These are phyloP conservation scores for Goffeauzyma gilvescens DNA, from an alignment of 768 basidiomycete genomes.

Conservation along the genomic window DNA sequence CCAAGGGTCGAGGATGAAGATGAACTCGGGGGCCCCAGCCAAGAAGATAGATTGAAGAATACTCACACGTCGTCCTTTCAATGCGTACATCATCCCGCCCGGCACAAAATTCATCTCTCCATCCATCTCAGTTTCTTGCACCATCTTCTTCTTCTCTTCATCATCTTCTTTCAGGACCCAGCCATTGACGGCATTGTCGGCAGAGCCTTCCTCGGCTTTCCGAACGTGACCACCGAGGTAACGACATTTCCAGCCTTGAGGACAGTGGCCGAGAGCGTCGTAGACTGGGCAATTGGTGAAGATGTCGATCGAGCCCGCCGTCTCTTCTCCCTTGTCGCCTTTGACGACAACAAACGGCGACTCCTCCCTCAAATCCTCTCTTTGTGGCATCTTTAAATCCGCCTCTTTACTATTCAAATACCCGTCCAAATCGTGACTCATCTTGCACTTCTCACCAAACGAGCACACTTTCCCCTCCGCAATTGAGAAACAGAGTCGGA, in stretches of 20 bases:
- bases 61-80: slow-evolving; percentile 4
- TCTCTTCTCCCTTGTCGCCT: neutral
- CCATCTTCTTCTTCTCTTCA: slow-evolving; percentile 13
- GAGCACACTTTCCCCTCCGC: slow-evolving; percentile 55
- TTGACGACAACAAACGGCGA: slow-evolving; percentile 39
- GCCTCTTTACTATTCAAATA: slow-evolving; percentile 61
- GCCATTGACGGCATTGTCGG: slow-evolving; percentile 3
- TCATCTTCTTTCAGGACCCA: slow-evolving; percentile 10
- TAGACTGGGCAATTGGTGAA: slow-evolving; percentile 49
- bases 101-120: slow-evolving; percentile 5
- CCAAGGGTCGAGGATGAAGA: too few relatives aligned
- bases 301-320: slow-evolving; percentile 36
- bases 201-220: slow-evolving; percentile 14
- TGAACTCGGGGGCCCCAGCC: too few relatives aligned
- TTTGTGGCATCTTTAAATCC: too few relatives aligned
- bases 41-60: too few relatives aligned
- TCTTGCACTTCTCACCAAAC: slow-evolving; percentile 56
- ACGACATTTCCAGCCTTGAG: slow-evolving; percentile 74
- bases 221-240: slow-evolving; percentile 61
- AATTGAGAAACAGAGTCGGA: slow-evolving; percentile 64
- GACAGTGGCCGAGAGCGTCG: slow-evolving; percentile 52
- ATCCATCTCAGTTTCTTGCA: slow-evolving; percentile 7
- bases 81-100: neutral
- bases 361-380: slow-evolving; percentile 31
- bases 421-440: slow-evolving; percentile 52